phyloP scores from a whole-genome alignment of 768 basidiomycete genomes.

The Terana coerulea region DNA sequence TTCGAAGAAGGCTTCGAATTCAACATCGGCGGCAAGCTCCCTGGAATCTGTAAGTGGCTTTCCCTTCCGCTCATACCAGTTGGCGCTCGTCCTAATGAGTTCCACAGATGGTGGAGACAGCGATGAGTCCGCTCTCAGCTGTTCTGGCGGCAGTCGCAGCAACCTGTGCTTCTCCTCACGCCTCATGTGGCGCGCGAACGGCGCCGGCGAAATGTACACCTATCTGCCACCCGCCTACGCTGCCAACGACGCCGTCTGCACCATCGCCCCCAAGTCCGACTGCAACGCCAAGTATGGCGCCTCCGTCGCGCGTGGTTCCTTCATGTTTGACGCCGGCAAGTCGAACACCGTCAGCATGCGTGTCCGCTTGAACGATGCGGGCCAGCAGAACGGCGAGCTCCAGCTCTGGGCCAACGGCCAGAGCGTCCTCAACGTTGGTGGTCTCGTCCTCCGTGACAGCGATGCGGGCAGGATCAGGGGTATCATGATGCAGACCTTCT shows the following conservation, averaged over 20 bases:
- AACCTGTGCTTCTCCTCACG: constrained; percentile 59
- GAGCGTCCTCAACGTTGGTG: constrained; percentile 55
- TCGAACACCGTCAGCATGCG: constrained; percentile 39
- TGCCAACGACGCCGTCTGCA: constrained; percentile 46
- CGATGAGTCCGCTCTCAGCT: constrained; percentile 42
- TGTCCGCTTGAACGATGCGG: constrained; percentile 70
- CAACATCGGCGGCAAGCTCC: constrained; percentile 63
- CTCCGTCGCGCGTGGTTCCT: constrained; percentile 65
- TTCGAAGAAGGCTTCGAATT: constrained; percentile 57
- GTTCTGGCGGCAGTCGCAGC: constrained; percentile 62
- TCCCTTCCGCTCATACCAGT: constrained; percentile 1
- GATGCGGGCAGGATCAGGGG: constrained; percentile 53
- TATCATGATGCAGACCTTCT: constrained; percentile 77
- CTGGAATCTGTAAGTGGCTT: constrained; percentile 52
- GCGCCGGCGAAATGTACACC: constrained; percentile 65
- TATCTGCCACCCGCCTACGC: constrained; percentile 51
- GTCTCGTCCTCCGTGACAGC: constrained; percentile 51
- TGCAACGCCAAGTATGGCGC: constrained; percentile 62
- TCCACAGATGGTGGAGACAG: constrained; percentile 48
- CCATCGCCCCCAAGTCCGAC: constrained; percentile 41
- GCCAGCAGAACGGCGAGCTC: constrained; percentile 67
- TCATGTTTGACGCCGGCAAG: constrained; percentile 24
- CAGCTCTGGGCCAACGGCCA: constrained; percentile 63
- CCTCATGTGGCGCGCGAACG: constrained; percentile 64
- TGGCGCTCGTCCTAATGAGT: neutral